phyloP scores from a whole-genome alignment of 352 stramenopile genomes.

The Pythium vanterpoolii region DNA sequence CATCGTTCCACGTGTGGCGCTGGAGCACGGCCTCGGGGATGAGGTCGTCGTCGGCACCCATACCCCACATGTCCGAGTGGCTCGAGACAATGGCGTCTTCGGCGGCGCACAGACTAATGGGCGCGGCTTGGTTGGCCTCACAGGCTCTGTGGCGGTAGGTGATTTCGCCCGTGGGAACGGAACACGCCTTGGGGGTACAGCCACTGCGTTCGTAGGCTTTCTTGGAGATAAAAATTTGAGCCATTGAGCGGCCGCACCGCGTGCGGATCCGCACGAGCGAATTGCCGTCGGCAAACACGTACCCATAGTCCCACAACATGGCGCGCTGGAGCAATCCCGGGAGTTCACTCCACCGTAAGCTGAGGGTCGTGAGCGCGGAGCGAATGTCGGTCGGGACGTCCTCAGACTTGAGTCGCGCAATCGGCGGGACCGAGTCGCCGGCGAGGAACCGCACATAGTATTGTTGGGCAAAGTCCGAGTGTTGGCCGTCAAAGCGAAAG shows the following conservation, averaged over 20 bases:
- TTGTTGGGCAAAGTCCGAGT: conserved; percentile 72
- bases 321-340: conserved; percentile 58
- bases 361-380: conserved; percentile 28
- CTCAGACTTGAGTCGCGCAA: conserved; percentile 22
- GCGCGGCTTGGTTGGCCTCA: conserved; percentile 37
- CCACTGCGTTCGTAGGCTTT: conserved; percentile 56
- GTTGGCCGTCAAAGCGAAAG: conserved; percentile 50
- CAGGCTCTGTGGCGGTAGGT: conserved; percentile 45
- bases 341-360: conserved; percentile 45
- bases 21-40: conserved; percentile 47
- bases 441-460: conserved; percentile 48
- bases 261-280: conserved; percentile 51
- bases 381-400: conserved; percentile 32
- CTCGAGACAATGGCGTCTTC: conserved; percentile 32
- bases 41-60: conserved; percentile 45
- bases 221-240: conserved; percentile 49
- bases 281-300: conserved; percentile 37
- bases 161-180: conserved; percentile 22
- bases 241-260: conserved; percentile 61
- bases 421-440: conserved; percentile 29
- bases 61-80: conserved; percentile 54
- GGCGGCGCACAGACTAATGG: conserved; percentile 50
- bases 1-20: conserved; percentile 47
- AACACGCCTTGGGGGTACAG: conserved; percentile 33
- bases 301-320: conserved; percentile 68